Percentiles rank a stretch among this genome's conserved stretches.
phyloP scores from a whole-genome alignment of 768 basidiomycete genomes.

The Sporobolomyces phaffii region DNA sequence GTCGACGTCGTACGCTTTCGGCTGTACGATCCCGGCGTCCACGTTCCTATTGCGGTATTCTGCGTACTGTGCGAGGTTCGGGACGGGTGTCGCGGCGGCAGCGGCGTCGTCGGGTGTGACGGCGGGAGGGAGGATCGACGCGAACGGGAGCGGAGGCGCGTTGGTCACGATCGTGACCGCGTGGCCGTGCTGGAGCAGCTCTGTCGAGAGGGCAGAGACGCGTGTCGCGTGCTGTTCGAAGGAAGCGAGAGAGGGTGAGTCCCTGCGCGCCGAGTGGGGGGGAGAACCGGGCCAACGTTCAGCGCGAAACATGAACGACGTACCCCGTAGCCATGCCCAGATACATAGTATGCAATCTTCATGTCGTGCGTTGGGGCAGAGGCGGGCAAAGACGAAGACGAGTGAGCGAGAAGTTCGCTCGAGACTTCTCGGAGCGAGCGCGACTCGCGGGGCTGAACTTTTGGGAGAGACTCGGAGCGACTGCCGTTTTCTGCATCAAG shows the following conservation, averaged over 20 bases:
- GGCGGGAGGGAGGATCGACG: constrained; percentile 54
- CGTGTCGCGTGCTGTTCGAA: constrained; percentile 66
- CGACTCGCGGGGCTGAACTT: too few species aligned
- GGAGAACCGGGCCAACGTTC: constrained; percentile 51
- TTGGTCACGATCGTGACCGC: constrained; percentile 64
- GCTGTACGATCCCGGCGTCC: constrained; percentile 74
- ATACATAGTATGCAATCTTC: constrained; percentile 25
- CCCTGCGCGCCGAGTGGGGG: background rate
- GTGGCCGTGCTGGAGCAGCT: constrained; percentile 54
- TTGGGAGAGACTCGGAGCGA: too few species aligned
- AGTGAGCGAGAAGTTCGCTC: background rate
- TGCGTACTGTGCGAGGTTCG: constrained; percentile 51
- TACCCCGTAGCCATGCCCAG: constrained; percentile 37
- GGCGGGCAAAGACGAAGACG: background rate
- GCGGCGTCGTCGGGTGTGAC: constrained; percentile 5
- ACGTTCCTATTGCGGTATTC: constrained; percentile 65
- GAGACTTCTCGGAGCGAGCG: too few species aligned
- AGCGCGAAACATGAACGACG: background rate
- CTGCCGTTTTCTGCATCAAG: too few species aligned
- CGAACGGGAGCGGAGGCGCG: constrained; percentile 66
- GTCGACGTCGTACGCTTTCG: constrained; percentile 71
- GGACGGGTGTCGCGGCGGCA: background rate
- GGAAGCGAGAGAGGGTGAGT: background rate
- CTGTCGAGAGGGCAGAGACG: constrained; percentile 64
- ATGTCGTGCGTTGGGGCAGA: background rate